Evolutionary conservation across 2,329 filamentous ascomycete species (phyloP), one percentile per base, ranked within the genome.

Genomic region (Zalaria obscura): DNA sequence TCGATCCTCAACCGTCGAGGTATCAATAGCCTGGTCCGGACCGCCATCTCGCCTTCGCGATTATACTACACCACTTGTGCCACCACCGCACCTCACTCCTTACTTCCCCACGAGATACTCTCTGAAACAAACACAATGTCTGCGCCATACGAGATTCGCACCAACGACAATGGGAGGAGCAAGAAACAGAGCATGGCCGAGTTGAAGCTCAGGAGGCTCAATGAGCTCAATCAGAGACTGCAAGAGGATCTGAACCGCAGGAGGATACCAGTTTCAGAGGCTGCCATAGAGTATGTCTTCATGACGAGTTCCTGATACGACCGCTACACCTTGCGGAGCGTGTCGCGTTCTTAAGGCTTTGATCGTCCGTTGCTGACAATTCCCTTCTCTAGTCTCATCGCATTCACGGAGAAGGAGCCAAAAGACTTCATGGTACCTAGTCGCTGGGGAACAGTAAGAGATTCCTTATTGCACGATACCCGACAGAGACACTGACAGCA

Each of bases 181-280:
- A 96, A 93, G 72, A 95, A 95, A 73, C 91, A 96, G 70, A 94
- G 86, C 62, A 96, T 98, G 85, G 89, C 89, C 54, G 91, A 98
- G 64, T 76, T 98, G 50, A 98, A 98, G 75, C 78, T 96, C 57
- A 81, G 91, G 57, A 83, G 91, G 50, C 73, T 98, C 65, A 96
- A 88, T 47, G 91, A 98, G 70, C 77, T 98, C 57, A 98, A 96
- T 73, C 86, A 86, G 65, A 82, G 91, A 55, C 70, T 98, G 63
- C 84, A 88, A 57, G 91, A 98, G 67, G 91, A 98, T 63, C 73
- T 98, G 50, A 91, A 96, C 56, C 78, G 91, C 61, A 87, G 93
- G 61, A 77, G 91, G 55, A 94, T 96, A 59, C 91, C 89, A 52
- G 87, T 96, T 47, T 94, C 87, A 57, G 87, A 94, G 63, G 91